Base-by-base conservation (phyloP, 768 basidiomycete species). In the Rickenella mellea region DNA sequence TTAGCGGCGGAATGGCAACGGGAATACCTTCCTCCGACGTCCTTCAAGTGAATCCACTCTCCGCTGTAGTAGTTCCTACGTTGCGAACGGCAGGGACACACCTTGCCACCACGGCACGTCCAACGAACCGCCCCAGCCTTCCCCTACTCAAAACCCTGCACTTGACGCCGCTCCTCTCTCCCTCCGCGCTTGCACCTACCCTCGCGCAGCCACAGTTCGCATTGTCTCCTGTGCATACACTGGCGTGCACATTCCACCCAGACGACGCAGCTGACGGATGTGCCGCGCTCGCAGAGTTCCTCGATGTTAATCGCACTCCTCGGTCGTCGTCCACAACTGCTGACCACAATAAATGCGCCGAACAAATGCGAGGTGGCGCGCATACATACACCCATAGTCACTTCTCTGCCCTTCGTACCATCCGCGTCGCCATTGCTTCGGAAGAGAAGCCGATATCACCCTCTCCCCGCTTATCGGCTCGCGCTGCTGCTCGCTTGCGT, bases 251-350 rank as follows among this genome's bases (percentile, higher is more conserved):
- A 46, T 78, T 76, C 59, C 76, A 71, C 56, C 71, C 72, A 43
- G 77, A 78, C 47, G 78, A 80, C 50, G 69, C 78, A 8, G 69
- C 71, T n/a, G 79, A 81, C 47, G 65, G 74, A 22, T 79, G 78
- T 52, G 51, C 62, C 4, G 73, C 73, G 2, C 61, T 81, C 17
- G 70, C 73, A 46, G 70, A 71, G 30, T 78, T 81, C 59, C 64
- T 81, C 38, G 65, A 59, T 38, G 48, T n/a, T n/a, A n/a, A n/a
- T n/a, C n/a, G n/a, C n/a, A n/a, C n/a, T n/a, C n/a, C n/a, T n/a
- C n/a, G n/a, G n/a, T n/a, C n/a, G n/a, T n/a, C n/a, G n/a, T n/a
- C n/a, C n/a, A n/a, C n/a, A n/a, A n/a, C n/a, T n/a, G n/a, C n/a
- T n/a, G n/a, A n/a, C n/a, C n/a, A n/a, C n/a, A n/a, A n/a, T n/a